Evolutionary conservation across 1,284 basidiomycete genomes (phyloP).

Genomic region (Porodaedalea pini): DNA sequence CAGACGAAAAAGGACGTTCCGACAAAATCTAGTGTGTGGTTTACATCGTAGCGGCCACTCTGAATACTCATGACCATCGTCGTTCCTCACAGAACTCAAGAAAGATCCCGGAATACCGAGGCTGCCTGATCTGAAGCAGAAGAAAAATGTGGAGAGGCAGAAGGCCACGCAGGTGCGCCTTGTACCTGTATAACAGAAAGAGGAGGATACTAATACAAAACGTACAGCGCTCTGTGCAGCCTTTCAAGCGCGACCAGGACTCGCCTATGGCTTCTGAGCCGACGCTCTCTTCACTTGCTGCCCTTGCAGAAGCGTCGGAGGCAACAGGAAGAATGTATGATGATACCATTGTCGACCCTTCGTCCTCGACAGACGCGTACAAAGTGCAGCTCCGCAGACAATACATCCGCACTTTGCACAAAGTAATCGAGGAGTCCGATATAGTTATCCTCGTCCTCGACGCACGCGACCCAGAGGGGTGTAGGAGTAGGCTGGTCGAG

Average conservation of each 20-base stretch:
- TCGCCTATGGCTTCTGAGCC: conserved; percentile 71
- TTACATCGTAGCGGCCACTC: neutral
- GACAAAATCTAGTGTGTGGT: conserved; percentile 49
- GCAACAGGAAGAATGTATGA: conserved; percentile 28
- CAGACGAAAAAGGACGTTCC: conserved; percentile 50
- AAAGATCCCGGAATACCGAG: conserved; percentile 82
- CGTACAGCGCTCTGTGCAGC: conserved; percentile 24
- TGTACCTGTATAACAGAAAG: conserved; percentile 19
- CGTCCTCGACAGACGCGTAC: conserved; percentile 26
- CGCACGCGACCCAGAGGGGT: conserved; percentile 90
- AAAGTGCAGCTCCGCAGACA: conserved; percentile 66
- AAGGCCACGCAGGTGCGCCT: conserved; percentile 45
- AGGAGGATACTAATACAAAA: too few relatives aligned
- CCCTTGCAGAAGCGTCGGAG: conserved; percentile 39
- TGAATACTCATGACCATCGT: neutral
- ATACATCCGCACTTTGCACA: conserved; percentile 76
- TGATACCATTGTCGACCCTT: conserved; percentile 30
- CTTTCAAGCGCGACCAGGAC: conserved; percentile 43
- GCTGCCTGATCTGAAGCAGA: conserved; percentile 58
- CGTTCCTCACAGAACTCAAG: conserved; percentile 56
- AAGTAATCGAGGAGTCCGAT: conserved; percentile 92
- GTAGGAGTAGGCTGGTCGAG: conserved; percentile 82
- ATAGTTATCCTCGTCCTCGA: conserved; percentile 87
- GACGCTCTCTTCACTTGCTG: conserved; percentile 56
- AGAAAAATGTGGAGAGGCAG: conserved; percentile 31